Percentiles rank a stretch among this genome's conserved stretches.
phyloP scores from a whole-genome alignment of 352 stramenopile species.

The Globisporangium parvum region DNA sequence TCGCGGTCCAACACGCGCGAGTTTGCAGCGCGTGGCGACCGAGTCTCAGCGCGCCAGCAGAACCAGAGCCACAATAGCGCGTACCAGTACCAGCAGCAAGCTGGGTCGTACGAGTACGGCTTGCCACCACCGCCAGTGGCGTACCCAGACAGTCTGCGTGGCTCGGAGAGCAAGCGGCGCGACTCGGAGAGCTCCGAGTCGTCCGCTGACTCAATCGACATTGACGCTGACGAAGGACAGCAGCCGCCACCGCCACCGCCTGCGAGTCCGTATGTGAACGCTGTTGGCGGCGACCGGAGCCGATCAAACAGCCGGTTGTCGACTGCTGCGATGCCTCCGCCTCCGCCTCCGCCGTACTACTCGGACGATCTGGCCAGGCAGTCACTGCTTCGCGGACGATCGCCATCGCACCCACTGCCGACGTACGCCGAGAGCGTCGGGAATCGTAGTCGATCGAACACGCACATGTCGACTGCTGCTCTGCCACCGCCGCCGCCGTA shows the following conservation, averaged over 20 bases:
- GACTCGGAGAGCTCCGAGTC: conserved; percentile 59
- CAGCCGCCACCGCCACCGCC: too few relatives aligned
- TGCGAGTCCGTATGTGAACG: too few relatives aligned
- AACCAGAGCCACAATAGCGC: conserved; percentile 10
- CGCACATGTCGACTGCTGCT: too few relatives aligned
- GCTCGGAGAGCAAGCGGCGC: conserved; percentile 13
- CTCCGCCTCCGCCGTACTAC: conserved; percentile 10
- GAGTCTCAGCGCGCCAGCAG: conserved; percentile 8
- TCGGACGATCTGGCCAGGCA: not conserved
- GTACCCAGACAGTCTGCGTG: conserved; percentile 9
- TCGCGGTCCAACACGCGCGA: conserved; percentile 7
- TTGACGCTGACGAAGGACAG: conserved; percentile 34
- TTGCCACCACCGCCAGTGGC: not conserved
- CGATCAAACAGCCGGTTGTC: conserved; percentile 17
- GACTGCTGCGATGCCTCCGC: not conserved
- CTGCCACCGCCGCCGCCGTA: not conserved
- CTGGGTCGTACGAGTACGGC: conserved; percentile 22
- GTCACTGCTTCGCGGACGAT: not conserved
- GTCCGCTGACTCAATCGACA: conserved; percentile 63
- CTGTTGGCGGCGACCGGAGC: not conserved
- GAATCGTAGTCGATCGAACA: not conserved
- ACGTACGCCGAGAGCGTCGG: not conserved
- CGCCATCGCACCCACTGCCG: conserved; percentile 2
- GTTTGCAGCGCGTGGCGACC: conserved; percentile 1
- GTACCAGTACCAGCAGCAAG: conserved; percentile 9